Percentiles rank a stretch among this genome's conserved stretches.
Conservation (phyloP, 2,329 filamentous ascomycete species). For the Zasmidium angulare region DNA sequence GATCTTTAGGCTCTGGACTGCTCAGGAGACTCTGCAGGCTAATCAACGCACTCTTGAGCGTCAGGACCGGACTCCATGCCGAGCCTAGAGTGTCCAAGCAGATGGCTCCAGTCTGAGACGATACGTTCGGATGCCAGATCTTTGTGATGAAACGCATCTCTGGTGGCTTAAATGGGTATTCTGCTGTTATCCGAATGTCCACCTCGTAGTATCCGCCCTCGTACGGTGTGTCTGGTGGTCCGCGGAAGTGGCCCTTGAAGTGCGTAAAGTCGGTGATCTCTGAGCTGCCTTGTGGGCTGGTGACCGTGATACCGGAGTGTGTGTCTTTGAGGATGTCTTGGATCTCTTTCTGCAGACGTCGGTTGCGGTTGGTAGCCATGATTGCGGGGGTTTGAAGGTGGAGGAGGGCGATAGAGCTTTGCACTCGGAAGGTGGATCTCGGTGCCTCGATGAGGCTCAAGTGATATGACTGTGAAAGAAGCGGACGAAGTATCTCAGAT, state of each 20-base stretch:
- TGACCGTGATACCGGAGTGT: constrained; percentile 72
- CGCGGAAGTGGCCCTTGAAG: constrained; percentile 78
- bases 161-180: constrained; percentile 92
- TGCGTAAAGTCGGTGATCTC: constrained; percentile 72
- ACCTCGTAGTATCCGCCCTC: constrained; percentile 79
- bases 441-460: not conserved
- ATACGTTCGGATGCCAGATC: constrained; percentile 97
- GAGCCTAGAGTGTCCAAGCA: constrained; percentile 88
- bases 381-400: not conserved
- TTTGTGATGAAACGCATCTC: constrained; percentile 88
- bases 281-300: constrained; percentile 42
- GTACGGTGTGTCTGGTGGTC: constrained; percentile 90
- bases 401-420: not conserved
- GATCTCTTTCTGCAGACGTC: constrained; percentile 73
- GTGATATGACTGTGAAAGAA: not conserved
- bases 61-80: constrained; percentile 94
- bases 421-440: not conserved
- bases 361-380: constrained; percentile 57
- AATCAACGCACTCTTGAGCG: constrained; percentile 91
- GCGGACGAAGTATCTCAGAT: not conserved
- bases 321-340: constrained; percentile 72
- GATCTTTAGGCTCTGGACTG: constrained; percentile 91
- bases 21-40: constrained; percentile 91
- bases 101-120: constrained; percentile 77
- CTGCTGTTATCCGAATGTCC: constrained; percentile 81